These are phyloP conservation scores for Cryptococcus wingfieldii DNA, from an alignment of 1,284 basidiomycete species.

Conservation along the genomic window DNA sequence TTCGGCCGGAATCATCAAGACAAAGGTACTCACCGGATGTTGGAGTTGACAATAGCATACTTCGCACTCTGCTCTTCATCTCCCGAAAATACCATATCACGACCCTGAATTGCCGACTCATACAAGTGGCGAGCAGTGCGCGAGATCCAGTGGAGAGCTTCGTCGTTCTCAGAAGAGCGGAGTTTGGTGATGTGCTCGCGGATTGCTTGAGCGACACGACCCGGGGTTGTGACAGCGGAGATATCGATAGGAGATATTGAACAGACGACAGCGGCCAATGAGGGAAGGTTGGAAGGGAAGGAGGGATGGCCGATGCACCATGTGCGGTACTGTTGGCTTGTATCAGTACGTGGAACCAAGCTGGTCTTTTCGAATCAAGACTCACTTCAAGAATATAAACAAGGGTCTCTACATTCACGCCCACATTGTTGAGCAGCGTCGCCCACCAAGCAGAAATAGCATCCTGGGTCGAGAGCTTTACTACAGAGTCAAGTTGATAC, in stretches of 20 bases:
- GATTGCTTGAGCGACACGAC: background rate
- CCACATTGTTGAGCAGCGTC: conserved; percentile 19
- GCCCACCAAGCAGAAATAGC: conserved; percentile 25
- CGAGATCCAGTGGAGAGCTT: conserved; percentile 7
- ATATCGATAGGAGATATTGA: conserved; percentile 24
- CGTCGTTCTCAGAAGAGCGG: background rate
- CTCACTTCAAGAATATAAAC: background rate
- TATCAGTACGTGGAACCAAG: too few relatives aligned
- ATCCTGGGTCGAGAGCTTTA: conserved; percentile 18
- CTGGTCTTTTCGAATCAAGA: background rate
- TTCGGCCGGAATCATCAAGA: too few relatives aligned
- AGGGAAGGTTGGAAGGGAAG: conserved; percentile 23
- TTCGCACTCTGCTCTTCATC: background rate
- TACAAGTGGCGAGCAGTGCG: conserved; percentile 1
- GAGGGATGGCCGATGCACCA: conserved; percentile 17
- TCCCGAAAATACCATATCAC: conserved; percentile 16
- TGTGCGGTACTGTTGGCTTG: conserved; percentile 18
- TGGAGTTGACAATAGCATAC: conserved; percentile 22
- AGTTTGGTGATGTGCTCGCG: conserved; percentile 2
- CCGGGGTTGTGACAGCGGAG: background rate
- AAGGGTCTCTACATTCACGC: conserved; percentile 9
- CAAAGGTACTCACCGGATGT: conserved; percentile 16
- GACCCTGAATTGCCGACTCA: conserved; percentile 4
- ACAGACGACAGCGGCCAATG: conserved; percentile 25
- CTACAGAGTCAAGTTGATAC: background rate